phyloP scores from a whole-genome alignment of 2,329 filamentous ascomycete genomes.

The Diaporthe vexans region DNA sequence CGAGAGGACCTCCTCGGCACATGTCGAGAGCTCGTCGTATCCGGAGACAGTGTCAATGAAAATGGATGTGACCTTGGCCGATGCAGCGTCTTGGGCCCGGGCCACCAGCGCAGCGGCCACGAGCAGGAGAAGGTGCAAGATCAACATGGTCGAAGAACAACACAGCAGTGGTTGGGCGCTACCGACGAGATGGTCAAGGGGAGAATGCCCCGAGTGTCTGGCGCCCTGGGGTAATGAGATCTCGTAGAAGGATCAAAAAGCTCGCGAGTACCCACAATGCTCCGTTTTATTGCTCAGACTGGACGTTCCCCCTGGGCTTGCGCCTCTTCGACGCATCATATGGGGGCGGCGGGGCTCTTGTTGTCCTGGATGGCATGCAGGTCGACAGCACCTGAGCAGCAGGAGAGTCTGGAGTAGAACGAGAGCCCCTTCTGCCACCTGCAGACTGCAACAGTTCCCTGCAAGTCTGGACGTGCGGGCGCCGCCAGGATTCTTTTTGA shows the following conservation, averaged over 20 bases:
- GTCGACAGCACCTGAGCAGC: constrained; percentile 3
- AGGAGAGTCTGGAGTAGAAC: constrained; percentile 6
- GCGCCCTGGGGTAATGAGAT: constrained; percentile 7
- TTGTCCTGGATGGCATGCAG: constrained; percentile 18
- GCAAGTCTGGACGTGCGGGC: background rate
- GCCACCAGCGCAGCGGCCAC: constrained; percentile 10
- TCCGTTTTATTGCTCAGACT: constrained; percentile 25
- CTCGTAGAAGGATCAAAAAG: constrained; percentile 26
- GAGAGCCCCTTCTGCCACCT: background rate
- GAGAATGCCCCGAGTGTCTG: constrained; percentile 11
- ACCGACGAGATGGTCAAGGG: constrained; percentile 4
- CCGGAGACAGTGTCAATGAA: constrained; percentile 33
- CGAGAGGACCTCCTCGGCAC: constrained; percentile 41
- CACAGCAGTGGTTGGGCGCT: background rate
- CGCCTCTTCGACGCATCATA: background rate
- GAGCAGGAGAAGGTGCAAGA: constrained; percentile 1
- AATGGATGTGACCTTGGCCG: background rate
- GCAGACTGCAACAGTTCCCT: background rate
- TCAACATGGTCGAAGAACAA: constrained; percentile 4
- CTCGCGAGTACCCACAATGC: background rate
- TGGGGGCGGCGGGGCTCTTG: constrained; percentile 4
- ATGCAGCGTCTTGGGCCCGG: background rate
- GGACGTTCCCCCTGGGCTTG: constrained; percentile 24
- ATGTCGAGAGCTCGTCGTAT: constrained; percentile 39
- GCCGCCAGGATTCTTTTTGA: constrained; percentile 18